These are phyloP conservation scores for Cladorrhinum sp. DNA, from an alignment of 2,329 filamentous ascomycete species.

Conservation along the genomic window DNA sequence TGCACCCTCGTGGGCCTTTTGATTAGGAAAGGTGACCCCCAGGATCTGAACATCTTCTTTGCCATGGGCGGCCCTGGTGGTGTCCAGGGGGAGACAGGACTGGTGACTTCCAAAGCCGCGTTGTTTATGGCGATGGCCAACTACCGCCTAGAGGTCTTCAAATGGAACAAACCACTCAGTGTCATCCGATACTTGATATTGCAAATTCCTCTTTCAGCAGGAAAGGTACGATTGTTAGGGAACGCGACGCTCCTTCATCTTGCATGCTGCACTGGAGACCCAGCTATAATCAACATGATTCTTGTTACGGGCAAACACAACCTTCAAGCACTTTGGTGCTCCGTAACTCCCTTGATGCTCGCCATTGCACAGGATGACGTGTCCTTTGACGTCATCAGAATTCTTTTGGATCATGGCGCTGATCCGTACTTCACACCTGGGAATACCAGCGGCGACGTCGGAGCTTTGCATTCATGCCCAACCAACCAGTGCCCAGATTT, in stretches of 20 bases:
- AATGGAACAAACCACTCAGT: neutral
- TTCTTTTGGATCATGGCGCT: neutral
- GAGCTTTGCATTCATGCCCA: neutral
- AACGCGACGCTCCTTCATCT: slow-evolving; percentile 9
- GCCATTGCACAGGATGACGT: neutral
- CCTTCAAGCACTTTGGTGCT: neutral
- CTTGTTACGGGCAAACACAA: neutral
- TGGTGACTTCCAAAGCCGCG: neutral
- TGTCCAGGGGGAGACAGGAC: neutral
- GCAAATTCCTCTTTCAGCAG: neutral
- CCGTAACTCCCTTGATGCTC: slow-evolving; percentile 1
- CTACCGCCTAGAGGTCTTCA: neutral
- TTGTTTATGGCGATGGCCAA: neutral
- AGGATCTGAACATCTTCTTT: neutral
- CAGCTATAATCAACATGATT: neutral
- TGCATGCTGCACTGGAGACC: slow-evolving; percentile 1
- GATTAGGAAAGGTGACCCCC: neutral
- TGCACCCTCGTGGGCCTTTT: neutral
- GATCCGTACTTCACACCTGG: neutral
- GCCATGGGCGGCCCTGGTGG: neutral
- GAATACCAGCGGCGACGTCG: neutral
- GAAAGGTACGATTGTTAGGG: neutral
- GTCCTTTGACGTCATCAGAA: neutral
- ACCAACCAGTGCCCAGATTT: neutral
- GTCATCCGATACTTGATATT: neutral